Base-by-base conservation (phyloP, 2,329 filamentous ascomycete genomes). In the Paraphaeosphaeria sporulosa region DNA sequence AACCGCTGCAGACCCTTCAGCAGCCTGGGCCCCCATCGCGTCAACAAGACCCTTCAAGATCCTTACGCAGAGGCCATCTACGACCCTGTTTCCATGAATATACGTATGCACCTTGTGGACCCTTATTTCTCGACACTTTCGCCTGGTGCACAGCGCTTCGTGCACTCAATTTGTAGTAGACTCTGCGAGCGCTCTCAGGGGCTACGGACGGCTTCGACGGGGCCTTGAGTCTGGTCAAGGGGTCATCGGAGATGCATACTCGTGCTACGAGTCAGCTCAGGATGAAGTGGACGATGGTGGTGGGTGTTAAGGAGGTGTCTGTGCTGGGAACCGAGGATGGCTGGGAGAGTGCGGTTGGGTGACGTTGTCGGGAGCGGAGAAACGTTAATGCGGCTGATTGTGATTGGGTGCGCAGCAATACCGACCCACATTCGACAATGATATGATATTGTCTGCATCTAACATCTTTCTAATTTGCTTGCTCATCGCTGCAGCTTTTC, bases 311-410 rank as follows among this genome's bases (percentile, higher is more conserved):
- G 21, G 34, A 27, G 36, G 49, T 40, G 49, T 42, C 49, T 52
- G 49, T 52, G 49, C 49, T 9, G 34, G 25, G 49, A 27, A 27
- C 49, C 49, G 36, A 36, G 49, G 49, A 52, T 30, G 49, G 34
- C 23, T 52, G 34, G 13, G 49, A 42, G 19, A 52, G 17, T 40
- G 49, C 21, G 49, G 49, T 52, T 52, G 42, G 2, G 34, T 40
- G 34, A 52, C 34, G 49, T 40, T 40, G 36, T 40, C 34, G 49
- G 42, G 34, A 8, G 17, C 49, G 49, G 49, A 52, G 23, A 13
- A 52, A 52, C 49, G 48, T 36, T 59, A 32, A 58, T 56, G 38
- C 50, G 47, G 40, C n/a, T n/a, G 38, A n/a, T 40, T 40, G 13
- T 40, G 38, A 40, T 40, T 40, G 38, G 38, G 2, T 32, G 30